Evolutionary conservation across 352 stramenopile species (phyloP).

Genomic region (Phytophthora macrochlamydospora): DNA sequence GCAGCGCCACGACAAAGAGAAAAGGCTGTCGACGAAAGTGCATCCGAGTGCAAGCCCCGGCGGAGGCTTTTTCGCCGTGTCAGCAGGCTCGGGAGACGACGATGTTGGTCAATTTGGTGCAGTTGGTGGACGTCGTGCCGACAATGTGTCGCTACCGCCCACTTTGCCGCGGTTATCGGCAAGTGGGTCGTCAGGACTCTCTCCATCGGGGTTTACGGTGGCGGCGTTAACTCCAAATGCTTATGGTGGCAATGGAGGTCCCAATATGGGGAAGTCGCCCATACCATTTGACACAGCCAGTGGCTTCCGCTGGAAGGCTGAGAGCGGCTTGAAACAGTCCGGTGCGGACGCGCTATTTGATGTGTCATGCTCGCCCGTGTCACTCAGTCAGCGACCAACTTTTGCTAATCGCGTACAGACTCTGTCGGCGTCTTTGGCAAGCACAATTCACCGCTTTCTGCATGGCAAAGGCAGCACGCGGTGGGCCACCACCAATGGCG

Average conservation of each 20-base stretch:
- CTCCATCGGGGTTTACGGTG: conserved; percentile 25
- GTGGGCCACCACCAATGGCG: conserved; percentile 4
- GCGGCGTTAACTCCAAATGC: conserved; percentile 14
- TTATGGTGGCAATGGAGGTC: conserved; percentile 14
- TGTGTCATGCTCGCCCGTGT: neutral
- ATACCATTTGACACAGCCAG: conserved; percentile 21
- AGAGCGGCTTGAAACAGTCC: conserved; percentile 16
- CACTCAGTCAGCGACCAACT: conserved; percentile 17
- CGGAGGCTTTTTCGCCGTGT: conserved; percentile 3
- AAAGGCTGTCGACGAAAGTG: neutral
- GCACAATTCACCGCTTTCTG: conserved; percentile 43
- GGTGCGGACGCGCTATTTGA: conserved; percentile 9
- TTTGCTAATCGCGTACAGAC: conserved; percentile 43
- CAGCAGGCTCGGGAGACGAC: conserved; percentile 7
- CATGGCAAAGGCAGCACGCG: conserved; percentile 14
- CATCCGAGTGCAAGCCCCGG: neutral
- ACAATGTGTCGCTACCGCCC: conserved; percentile 33
- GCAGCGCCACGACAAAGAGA: conserved; percentile 11
- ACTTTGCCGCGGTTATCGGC: conserved; percentile 33
- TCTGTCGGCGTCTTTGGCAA: conserved; percentile 46
- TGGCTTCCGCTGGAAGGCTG: conserved; percentile 23
- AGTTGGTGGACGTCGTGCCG: conserved; percentile 8
- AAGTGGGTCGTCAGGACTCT: conserved; percentile 22
- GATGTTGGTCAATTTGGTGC: conserved; percentile 11
- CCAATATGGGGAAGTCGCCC: conserved; percentile 17